Percentiles rank a stretch among this genome's conserved stretches.
phyloP scores from a whole-genome alignment of 306 rosid species.

The Cotoneaster glaucophyllus region DNA sequence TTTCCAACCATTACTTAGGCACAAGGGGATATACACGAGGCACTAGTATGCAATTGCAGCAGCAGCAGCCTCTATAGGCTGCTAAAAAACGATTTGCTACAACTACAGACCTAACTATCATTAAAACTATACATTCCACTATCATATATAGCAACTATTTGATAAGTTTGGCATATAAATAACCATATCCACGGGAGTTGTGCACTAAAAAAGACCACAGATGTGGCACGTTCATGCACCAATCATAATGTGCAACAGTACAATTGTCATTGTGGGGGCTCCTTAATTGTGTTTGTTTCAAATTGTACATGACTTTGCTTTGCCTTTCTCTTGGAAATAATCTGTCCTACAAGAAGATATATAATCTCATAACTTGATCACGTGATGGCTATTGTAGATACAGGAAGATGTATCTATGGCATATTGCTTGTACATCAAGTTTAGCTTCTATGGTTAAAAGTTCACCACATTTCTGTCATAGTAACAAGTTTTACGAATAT shows the following conservation, averaged over 20 bases:
- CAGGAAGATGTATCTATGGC: too few species aligned
- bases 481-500: not conserved
- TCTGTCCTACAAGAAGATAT: not conserved
- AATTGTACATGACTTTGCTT: not conserved
- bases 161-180: slow-evolving; percentile 1
- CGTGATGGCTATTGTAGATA: too few species aligned
- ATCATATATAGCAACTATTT: not conserved
- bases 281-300: not conserved
- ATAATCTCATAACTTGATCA: not conserved
- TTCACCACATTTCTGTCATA: not conserved
- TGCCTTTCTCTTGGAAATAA: not conserved
- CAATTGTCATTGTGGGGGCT: not conserved
- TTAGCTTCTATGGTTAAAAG: not conserved
- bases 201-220: not conserved
- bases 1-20: not conserved
- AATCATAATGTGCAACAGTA: not conserved
- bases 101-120: not conserved
- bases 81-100: not conserved
- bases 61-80: not conserved
- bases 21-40: not conserved
- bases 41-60: not conserved
- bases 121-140: not conserved
- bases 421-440: too few species aligned
- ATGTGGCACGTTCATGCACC: not conserved
- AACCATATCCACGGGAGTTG: not conserved